Percentiles rank a stretch among this genome's conserved stretches.
Conservation (phyloP, 73 alveolate genomes). For the Stentor roeselii region DNA sequence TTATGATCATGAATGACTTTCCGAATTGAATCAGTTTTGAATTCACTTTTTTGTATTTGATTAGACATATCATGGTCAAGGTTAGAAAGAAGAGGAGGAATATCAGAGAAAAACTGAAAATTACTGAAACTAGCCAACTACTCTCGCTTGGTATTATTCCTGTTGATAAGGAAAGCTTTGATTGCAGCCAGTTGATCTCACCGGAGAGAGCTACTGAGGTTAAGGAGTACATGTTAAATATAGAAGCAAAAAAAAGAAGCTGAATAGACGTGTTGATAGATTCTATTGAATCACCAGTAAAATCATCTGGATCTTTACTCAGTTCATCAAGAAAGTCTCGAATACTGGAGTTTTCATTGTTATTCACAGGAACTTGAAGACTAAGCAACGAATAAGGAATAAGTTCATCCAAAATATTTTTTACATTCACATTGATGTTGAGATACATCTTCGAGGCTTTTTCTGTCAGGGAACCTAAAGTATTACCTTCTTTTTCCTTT, state of each 20-base stretch:
- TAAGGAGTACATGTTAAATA: background rate
- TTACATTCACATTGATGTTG: background rate
- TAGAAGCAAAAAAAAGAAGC: too few species aligned
- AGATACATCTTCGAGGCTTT: too few species aligned
- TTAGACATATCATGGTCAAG: background rate
- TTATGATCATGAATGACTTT: background rate
- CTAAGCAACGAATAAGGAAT: background rate
- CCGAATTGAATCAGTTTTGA: background rate
- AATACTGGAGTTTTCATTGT: too few species aligned
- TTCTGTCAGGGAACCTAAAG: too few species aligned
- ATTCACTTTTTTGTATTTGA: too few species aligned
- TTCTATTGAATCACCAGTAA: too few species aligned
- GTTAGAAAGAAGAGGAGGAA: background rate
- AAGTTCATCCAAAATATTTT: background rate
- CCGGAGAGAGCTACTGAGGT: background rate
- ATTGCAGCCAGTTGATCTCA: background rate
- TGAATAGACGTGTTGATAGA: too few species aligned
- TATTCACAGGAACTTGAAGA: too few species aligned
- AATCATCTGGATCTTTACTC: too few species aligned
- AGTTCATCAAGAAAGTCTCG: too few species aligned
- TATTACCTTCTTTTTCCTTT: too few species aligned
- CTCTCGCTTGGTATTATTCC: background rate
- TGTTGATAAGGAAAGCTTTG: background rate
- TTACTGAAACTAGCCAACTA: background rate
- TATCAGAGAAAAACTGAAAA: background rate